phyloP scores from a whole-genome alignment of 139 green algal species.

The Auxenochlorella protothecoides region DNA sequence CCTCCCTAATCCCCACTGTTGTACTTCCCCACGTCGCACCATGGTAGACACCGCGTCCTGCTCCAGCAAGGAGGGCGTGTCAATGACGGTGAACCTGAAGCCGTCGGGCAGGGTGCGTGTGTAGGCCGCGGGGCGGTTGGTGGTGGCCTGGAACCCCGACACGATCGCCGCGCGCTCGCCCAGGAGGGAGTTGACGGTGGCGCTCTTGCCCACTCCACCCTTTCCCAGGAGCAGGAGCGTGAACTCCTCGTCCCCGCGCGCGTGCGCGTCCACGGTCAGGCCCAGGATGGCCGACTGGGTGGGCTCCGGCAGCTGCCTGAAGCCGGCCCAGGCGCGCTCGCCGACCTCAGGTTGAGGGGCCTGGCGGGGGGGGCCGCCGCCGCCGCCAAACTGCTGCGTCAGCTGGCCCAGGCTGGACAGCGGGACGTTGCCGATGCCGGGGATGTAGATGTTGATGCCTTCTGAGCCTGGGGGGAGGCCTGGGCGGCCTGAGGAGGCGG shows the following conservation, averaged over 20 bases:
- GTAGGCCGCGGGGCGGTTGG: slow-evolving; percentile 18
- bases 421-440: slow-evolving; percentile 25
- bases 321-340: slow-evolving; percentile 15
- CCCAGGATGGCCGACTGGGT: slow-evolving; percentile 37
- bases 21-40: slow-evolving; percentile 7
- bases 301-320: slow-evolving; percentile 26
- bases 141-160: slow-evolving; percentile 42
- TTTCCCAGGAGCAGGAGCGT: slow-evolving; percentile 63
- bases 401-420: slow-evolving; percentile 16
- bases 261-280: slow-evolving; percentile 19
- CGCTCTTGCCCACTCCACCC: slow-evolving; percentile 59
- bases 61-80: slow-evolving; percentile 63
- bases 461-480: neutral
- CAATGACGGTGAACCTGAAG: slow-evolving; percentile 59
- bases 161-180: slow-evolving; percentile 38
- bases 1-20: too few species aligned
- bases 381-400: neutral
- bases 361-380: neutral
- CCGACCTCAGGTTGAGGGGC: slow-evolving; percentile 10
- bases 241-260: slow-evolving; percentile 31
- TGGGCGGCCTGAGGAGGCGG: neutral
- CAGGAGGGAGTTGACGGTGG: slow-evolving; percentile 55
- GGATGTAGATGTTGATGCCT: slow-evolving; percentile 21
- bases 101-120: slow-evolving; percentile 14
- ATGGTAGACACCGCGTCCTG: slow-evolving; percentile 38